These are phyloP conservation scores for Amanita exitialis DNA, from an alignment of 768 basidiomycete genomes.

Conservation along the genomic window DNA sequence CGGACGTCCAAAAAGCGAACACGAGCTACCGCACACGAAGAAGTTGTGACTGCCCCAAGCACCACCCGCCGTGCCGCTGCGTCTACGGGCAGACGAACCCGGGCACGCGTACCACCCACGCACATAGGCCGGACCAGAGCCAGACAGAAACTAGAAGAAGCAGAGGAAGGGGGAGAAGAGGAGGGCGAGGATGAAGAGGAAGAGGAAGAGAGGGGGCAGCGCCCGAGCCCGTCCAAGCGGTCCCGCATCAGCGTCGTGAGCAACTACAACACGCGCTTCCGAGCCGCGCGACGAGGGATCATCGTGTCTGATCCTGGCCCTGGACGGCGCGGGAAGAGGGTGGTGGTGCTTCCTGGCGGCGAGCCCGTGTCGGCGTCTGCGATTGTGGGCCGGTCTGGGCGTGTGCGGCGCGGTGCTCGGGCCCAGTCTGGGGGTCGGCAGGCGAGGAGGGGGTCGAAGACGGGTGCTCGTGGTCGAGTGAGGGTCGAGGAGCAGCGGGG, in stretches of 20 bases:
- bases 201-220: neutral
- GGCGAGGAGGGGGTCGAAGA: neutral
- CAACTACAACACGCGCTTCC: constrained; percentile 7
- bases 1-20: neutral
- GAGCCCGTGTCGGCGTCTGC: neutral
- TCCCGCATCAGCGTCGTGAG: neutral
- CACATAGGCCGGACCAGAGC: too few species aligned
- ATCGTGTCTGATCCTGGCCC: constrained; percentile 1
- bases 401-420: neutral
- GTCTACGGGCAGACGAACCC: neutral
- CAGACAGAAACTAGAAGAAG: neutral
- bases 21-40: neutral
- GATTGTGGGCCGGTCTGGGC: neutral
- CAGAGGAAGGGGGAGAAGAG: neutral
- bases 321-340: neutral
- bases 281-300: neutral
- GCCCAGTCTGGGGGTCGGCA: neutral
- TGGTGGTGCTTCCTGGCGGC: neutral
- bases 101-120: too few species aligned
- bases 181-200: neutral
- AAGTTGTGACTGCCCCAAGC: neutral
- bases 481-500: too few species aligned
- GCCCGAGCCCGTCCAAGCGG: neutral
- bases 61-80: neutral
- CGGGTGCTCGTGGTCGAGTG: neutral